Evolutionary conservation across 805 yeast genomes (phyloP).

Genomic region (Teunomyces funiuensis): DNA sequence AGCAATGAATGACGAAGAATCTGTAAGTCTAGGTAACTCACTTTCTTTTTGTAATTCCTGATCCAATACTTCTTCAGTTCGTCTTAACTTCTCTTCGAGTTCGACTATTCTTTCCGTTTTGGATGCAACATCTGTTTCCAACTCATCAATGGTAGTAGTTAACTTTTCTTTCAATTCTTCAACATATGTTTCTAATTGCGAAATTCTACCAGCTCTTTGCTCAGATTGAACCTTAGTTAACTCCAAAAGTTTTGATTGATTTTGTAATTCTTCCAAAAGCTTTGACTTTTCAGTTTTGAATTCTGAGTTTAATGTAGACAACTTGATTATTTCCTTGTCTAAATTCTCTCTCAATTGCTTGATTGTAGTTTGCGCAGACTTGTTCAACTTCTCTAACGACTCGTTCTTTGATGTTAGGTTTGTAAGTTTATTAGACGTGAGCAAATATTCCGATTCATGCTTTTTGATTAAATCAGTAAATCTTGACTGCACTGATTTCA

Average conservation of each 20-base stretch:
- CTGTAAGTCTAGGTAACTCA: constrained; percentile 46
- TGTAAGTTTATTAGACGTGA: constrained; percentile 28
- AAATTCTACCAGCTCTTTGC: constrained; percentile 52
- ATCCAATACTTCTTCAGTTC: constrained; percentile 44
- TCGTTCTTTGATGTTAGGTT: constrained; percentile 25
- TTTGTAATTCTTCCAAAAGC: constrained; percentile 34
- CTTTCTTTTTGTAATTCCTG: constrained; percentile 39
- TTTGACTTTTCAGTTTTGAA: constrained; percentile 49
- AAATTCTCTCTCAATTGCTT: constrained; percentile 47
- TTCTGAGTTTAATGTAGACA: constrained; percentile 22
- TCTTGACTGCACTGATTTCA: constrained; percentile 33
- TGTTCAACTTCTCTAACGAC: constrained; percentile 35
- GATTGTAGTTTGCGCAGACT: constrained; percentile 39
- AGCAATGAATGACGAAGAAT: constrained; percentile 55
- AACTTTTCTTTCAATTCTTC: constrained; percentile 42
- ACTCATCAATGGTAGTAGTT: constrained; percentile 31
- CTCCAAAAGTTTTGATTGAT: constrained; percentile 61
- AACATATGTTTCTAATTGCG: constrained; percentile 50
- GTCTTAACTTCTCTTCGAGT: constrained; percentile 34
- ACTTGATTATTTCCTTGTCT: constrained; percentile 23
- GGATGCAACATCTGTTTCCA: constrained; percentile 34
- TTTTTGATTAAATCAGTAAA: constrained; percentile 39
- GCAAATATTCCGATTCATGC: constrained; percentile 37
- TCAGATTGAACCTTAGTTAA: constrained; percentile 53
- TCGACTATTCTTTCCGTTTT: constrained; percentile 39